Percentiles rank a stretch among this genome's conserved stretches.
Evolutionary conservation across 2,329 filamentous ascomycete species (phyloP).

Genomic region (Penicillium sp.): DNA sequence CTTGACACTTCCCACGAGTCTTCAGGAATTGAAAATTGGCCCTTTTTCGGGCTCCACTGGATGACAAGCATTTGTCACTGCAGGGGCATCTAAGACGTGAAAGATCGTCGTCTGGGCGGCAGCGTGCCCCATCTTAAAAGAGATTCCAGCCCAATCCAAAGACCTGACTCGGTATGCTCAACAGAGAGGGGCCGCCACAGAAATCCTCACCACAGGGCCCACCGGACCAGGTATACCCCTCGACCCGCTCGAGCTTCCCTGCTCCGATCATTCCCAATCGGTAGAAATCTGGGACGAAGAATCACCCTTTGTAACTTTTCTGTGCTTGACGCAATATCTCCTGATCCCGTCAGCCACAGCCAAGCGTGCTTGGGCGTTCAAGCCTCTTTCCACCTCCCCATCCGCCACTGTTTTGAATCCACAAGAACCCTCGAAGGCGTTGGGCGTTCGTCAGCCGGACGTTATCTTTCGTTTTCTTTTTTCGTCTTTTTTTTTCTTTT

Average conservation of each 20-base stretch:
- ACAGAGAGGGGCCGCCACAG: conserved; percentile 1
- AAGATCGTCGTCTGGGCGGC: conserved; percentile 2
- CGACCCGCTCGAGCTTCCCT: background rate
- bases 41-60: background rate
- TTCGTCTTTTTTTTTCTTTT: background rate
- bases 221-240: conserved; percentile 2
- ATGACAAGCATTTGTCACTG: conserved; percentile 14
- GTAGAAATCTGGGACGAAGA: background rate
- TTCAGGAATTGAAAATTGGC: background rate
- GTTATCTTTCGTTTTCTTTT: background rate
- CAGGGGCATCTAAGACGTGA: conserved; percentile 1
- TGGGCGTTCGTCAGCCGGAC: background rate
- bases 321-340: background rate
- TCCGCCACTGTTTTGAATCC: conserved; percentile 1
- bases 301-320: background rate
- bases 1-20: background rate
- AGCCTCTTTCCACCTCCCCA: background rate
- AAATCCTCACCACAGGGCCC: background rate
- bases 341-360: background rate
- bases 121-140: background rate
- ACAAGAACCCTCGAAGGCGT: background rate
- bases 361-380: background rate
- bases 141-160: background rate
- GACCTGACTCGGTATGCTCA: background rate
- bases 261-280: conserved; percentile 3